Evolutionary conservation across 768 basidiomycete species (phyloP), one percentile per base, ranked within the genome.

Genomic region (Calocybe gangraenosa): DNA sequence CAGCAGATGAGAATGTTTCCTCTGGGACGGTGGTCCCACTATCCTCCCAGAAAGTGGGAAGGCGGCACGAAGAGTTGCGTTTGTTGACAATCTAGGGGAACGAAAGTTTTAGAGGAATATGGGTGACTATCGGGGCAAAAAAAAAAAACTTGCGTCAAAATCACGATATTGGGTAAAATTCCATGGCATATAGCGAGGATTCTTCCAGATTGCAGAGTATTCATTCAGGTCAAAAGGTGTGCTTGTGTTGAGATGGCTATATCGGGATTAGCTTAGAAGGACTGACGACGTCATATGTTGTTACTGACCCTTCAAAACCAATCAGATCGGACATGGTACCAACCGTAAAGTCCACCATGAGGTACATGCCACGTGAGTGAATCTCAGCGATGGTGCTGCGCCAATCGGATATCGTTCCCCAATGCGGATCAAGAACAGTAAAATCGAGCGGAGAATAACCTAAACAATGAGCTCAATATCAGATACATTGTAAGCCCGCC

Each of bases 391-490:
- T 81, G 40, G 86, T 62, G 31, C 71, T 61, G 14, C 74, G 73
- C 92, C 92, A 96, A 53, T 94, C 89, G 20, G 74, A 60, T 44
- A 92, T 69, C 8, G 76, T 87, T 18, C 93, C 93, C 82, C 87
- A 95, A 58, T 96, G 93, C 30, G 93, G 93, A 64, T 96, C 93
- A 28, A 93, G 67, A 5, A 94, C 81, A 39, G 81, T 82, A 55
- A 95, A 92, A 62, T 96, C 93, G 49, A 96, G 75, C 3, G 92
- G 89, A 19, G 93, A 96, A 62, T 95, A 96, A 65, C 92, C 92
- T 90, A 50, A 48, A 40, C 48, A 44, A 52, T 52, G 25, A 46
- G 49, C 38, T 40, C 0, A 2, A 13, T 13, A 30, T 20, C 28
- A 36, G 22, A 37, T 32, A 38, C 8, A 30, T 32, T 37, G 21